Evolutionary conservation across 352 stramenopile genomes (phyloP).

Genomic region (Sclerospora graminicola): DNA sequence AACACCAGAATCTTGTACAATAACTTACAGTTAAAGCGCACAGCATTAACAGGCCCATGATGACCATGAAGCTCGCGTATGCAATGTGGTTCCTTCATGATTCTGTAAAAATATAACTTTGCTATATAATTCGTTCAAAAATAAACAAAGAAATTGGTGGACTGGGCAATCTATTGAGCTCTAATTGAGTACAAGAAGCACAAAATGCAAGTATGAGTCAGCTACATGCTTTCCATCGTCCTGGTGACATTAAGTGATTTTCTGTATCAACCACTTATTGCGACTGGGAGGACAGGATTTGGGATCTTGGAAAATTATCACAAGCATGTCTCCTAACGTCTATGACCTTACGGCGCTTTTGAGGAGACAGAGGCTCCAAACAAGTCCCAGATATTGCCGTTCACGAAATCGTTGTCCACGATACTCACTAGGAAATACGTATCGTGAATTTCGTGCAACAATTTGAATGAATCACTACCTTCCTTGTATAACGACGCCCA

Average conservation of each 20-base stretch:
- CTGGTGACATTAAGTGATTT: constrained; percentile 19
- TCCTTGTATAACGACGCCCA: constrained; percentile 96
- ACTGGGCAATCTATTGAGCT: constrained; percentile 9
- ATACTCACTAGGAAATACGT: constrained; percentile 97
- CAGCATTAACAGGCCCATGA: constrained; percentile 56
- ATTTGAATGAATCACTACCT: constrained; percentile 74
- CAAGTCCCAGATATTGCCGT: constrained; percentile 79
- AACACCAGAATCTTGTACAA: background rate
- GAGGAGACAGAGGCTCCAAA: constrained; percentile 30
- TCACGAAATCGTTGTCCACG: constrained; percentile 97
- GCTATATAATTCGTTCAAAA: too few relatives aligned
- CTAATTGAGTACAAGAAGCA: constrained; percentile 10
- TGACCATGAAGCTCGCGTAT: constrained; percentile 55
- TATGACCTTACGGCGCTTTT: constrained; percentile 11
- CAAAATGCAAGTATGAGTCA: constrained; percentile 2
- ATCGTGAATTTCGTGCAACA: constrained; percentile 94
- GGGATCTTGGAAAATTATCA: constrained; percentile 9
- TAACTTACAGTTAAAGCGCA: constrained; percentile 70
- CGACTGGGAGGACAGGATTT: constrained; percentile 30
- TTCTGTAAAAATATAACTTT: too few relatives aligned
- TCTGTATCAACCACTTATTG: constrained; percentile 21
- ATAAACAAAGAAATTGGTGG: constrained; percentile 12
- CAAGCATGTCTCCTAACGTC: constrained; percentile 6
- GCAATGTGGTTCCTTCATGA: constrained; percentile 7
- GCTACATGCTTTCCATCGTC: constrained; percentile 27